Evolutionary conservation across 176 grass and related monocot species (phyloP).

Genomic region (Zea mays): DNA sequence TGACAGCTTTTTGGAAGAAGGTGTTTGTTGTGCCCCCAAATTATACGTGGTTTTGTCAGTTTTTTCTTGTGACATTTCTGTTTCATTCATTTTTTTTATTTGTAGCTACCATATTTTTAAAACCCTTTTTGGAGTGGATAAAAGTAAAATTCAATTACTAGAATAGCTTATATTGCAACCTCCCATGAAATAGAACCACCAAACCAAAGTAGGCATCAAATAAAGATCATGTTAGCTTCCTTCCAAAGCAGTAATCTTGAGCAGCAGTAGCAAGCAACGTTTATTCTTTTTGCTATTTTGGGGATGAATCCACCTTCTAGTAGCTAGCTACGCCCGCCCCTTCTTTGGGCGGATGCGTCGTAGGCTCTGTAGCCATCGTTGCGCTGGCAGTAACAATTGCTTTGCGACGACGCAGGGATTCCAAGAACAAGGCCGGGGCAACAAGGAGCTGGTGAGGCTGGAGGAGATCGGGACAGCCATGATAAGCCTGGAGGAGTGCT

Average conservation of each 20-base stretch:
- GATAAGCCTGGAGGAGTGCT: slow-evolving; percentile 75
- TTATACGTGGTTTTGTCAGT: slow-evolving; percentile 13
- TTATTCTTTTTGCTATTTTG: slow-evolving; percentile 39
- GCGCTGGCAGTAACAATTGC: slow-evolving; percentile 46
- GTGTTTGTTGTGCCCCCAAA: background rate
- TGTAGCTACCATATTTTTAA: background rate
- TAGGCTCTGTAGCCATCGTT: slow-evolving; percentile 18
- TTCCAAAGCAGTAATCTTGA: slow-evolving; percentile 14
- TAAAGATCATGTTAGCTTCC: slow-evolving; percentile 29
- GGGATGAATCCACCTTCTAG: slow-evolving; percentile 21
- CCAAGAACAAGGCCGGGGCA: slow-evolving; percentile 51
- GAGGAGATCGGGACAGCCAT: slow-evolving; percentile 76
- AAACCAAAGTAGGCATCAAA: slow-evolving; percentile 16
- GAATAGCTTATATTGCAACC: background rate
- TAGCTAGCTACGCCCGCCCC: background rate
- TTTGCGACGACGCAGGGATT: slow-evolving; percentile 64
- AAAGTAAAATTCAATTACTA: background rate
- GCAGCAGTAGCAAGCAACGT: slow-evolving; percentile 18
- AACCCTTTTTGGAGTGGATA: background rate
- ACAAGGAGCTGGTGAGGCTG: slow-evolving; percentile 53
- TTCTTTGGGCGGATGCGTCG: slow-evolving; percentile 1
- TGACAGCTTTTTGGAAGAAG: slow-evolving; percentile 20
- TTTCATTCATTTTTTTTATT: background rate
- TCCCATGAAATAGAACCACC: background rate
- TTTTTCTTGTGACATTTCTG: background rate